Base-by-base conservation (phyloP, 2,329 filamentous ascomycete species). In the Xylariaceae sp. region DNA sequence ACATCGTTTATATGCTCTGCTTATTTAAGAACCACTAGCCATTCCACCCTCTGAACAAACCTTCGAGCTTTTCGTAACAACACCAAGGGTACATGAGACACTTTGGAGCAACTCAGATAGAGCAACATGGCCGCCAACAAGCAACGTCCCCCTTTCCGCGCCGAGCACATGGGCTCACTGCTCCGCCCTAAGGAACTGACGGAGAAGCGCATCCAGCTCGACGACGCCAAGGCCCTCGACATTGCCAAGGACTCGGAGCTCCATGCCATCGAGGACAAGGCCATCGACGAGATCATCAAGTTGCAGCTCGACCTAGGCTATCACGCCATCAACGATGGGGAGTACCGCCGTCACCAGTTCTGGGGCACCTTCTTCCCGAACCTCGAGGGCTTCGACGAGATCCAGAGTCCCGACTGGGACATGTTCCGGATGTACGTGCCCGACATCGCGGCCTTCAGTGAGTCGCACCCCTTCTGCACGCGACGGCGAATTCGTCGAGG, bases 81-180 rank as follows among this genome's bases (percentile, higher is more conserved):
- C n/a, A n/a, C 22, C 19, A 33, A 18, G 15, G 9, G 11, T 19
- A 16, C 22, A 29, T 29, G n/a, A 9, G 28, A 9, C 28, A n/a
- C n/a, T 29, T n/a, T 9, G n/a, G 9, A 35, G 22, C 22, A 26
- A 26, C 22, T 26, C 22, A 6, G 6, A 6, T 26, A 26, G 22
- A 26, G 29, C 16, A 44, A 33, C 26, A 62, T 61, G 59, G 41
- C 46, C 15, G 35, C 37, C 32, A 60, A 57, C 42, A 63, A 60
- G 51, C 59, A 57, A 47, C 47, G 51, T n/a, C 68, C 68, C 3
- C 85, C 85, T 34, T 88, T 87, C 70, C 76, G 85, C 50, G 85
- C 85, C 37, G 85, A 89, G 71, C 85, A 89, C 57, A 71, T 87
- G 51, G 85, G 85, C 52, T 87, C 83, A 4, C 70, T 89, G 24